Conservation (phyloP, 495 filamentous ascomycete species). For the Ramalina intermedia region DNA sequence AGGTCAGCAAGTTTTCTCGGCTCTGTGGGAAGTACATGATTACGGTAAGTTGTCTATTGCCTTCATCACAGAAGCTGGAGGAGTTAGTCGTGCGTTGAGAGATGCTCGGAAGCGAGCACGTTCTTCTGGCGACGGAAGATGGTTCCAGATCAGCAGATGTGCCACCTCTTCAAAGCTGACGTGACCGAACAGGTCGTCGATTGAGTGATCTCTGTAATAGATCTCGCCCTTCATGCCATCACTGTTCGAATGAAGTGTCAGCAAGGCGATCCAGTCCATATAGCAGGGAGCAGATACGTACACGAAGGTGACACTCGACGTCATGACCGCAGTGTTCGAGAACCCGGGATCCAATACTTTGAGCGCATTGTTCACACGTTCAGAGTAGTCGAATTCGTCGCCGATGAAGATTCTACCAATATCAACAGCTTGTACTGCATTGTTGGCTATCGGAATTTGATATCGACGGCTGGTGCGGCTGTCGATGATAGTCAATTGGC, state of each 20-base stretch:
- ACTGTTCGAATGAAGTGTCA: neutral
- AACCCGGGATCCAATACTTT: constrained; percentile 32
- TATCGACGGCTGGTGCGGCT: constrained; percentile 1
- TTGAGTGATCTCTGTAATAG: constrained; percentile 24
- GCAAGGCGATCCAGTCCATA: neutral
- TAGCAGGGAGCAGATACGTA: neutral
- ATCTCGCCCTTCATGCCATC: constrained; percentile 22
- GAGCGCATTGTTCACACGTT: constrained; percentile 16
- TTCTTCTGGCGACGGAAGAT: constrained; percentile 25
- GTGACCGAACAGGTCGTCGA: constrained; percentile 27
- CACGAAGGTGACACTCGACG: constrained; percentile 30
- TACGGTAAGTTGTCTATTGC: neutral
- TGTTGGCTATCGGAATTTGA: constrained; percentile 1
- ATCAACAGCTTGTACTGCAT: constrained; percentile 1
- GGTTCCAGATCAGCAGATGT: constrained; percentile 33
- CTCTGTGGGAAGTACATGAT: neutral
- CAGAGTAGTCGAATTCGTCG: neutral
- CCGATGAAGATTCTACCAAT: constrained; percentile 13
- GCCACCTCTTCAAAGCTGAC: constrained; percentile 28
- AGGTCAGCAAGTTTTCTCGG: no score
- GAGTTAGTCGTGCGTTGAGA: constrained; percentile 12
- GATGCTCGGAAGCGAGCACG: constrained; percentile 17
- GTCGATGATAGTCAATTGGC: neutral
- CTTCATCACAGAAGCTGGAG: constrained; percentile 6
- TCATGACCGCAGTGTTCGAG: constrained; percentile 31